Evolutionary conservation across 1,139 yeast genomes (phyloP).

Genomic region (Casaregolazyma lundiana): DNA sequence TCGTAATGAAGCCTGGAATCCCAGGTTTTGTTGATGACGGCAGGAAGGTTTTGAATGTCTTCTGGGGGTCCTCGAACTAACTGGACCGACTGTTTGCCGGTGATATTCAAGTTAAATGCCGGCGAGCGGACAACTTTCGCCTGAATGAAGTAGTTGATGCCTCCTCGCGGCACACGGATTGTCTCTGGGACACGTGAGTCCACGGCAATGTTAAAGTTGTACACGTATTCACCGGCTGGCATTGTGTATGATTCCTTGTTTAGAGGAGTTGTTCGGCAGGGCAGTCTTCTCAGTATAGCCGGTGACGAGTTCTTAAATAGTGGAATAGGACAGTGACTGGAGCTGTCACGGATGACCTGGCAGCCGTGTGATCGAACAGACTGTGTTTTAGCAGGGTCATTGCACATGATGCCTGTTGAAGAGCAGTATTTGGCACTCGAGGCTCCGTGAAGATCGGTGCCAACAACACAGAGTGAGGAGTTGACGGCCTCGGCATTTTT

Average conservation of each 20-base stretch:
- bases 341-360: conserved; percentile 14
- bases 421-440: conserved; percentile 22
- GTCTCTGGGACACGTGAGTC: conserved; percentile 74
- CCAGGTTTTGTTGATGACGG: conserved; percentile 80
- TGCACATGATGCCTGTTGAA: conserved; percentile 17
- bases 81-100: conserved; percentile 31
- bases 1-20: conserved; percentile 74
- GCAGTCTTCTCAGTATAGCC: conserved; percentile 16
- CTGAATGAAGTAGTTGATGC: conserved; percentile 28
- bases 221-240: conserved; percentile 77
- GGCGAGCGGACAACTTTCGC: conserved; percentile 34
- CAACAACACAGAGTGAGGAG: conserved; percentile 26
- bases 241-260: conserved; percentile 31
- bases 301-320: conserved; percentile 14
- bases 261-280: conserved; percentile 1
- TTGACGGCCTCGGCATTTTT: conserved; percentile 13
- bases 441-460: conserved; percentile 34
- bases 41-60: conserved; percentile 70
- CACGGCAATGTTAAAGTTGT: conserved; percentile 63
- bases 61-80: conserved; percentile 74
- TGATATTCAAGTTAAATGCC: conserved; percentile 30
- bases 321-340: conserved; percentile 12
- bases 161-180: conserved; percentile 47
- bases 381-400: conserved; percentile 10
- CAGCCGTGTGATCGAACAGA: conserved; percentile 7